phyloP scores from a whole-genome alignment of 176 grass and related monocot genomes.

The Rhipidocladum racemiflorum region DNA sequence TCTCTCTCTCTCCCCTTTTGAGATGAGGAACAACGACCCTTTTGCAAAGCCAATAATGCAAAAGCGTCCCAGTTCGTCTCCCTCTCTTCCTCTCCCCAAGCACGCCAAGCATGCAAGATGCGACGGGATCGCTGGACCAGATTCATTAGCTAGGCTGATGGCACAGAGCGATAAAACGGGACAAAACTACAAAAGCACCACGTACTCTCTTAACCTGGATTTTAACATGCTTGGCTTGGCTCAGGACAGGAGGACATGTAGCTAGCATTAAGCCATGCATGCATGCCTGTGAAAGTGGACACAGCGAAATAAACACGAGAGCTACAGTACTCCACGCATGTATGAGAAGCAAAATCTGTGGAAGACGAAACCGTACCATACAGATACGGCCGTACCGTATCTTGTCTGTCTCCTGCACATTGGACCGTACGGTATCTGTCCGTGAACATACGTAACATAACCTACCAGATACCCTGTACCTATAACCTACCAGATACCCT shows the following conservation, averaged over 20 bases:
- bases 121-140: too few relatives aligned
- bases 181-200: too few relatives aligned
- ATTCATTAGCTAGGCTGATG: too few relatives aligned
- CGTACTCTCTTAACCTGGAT: background rate
- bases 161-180: too few relatives aligned
- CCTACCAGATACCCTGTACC: background rate
- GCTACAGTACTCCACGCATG: background rate
- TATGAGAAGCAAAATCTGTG: background rate
- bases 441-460: background rate
- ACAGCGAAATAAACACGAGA: background rate
- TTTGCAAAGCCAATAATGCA: conserved; percentile 6
- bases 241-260: background rate
- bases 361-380: background rate
- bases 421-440: background rate
- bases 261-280: background rate
- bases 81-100: background rate
- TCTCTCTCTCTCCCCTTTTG: background rate
- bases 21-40: background rate
- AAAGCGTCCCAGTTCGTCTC: background rate
- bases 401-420: background rate
- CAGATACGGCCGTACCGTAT: background rate
- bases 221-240: background rate
- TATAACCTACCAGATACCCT: background rate
- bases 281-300: background rate
- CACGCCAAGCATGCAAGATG: background rate